phyloP scores from a whole-genome alignment of 495 filamentous ascomycete genomes.

The Penicillium lagena region DNA sequence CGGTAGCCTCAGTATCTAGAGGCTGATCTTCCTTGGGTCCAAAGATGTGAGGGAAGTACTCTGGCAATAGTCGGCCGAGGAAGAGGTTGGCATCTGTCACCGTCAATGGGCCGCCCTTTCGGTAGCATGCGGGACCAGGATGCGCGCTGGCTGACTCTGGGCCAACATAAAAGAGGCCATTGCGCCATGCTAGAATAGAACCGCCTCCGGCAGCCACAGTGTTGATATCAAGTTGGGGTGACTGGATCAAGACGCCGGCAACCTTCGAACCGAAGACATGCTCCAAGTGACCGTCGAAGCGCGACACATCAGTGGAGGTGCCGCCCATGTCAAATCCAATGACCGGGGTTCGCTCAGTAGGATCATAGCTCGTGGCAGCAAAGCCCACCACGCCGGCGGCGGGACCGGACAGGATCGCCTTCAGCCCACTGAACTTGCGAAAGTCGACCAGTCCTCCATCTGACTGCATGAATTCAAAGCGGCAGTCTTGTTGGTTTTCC shows the following conservation, averaged over 20 bases:
- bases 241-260: constrained; percentile 91
- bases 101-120: constrained; percentile 87
- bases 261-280: constrained; percentile 98
- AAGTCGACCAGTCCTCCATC: constrained; percentile 52
- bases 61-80: constrained; percentile 78
- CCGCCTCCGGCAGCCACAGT: constrained; percentile 94
- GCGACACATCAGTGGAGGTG: constrained; percentile 89
- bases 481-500: constrained; percentile 38
- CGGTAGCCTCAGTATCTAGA: constrained; percentile 71
- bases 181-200: constrained; percentile 81
- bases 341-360: constrained; percentile 77
- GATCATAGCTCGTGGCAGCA: constrained; percentile 86
- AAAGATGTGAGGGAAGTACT: constrained; percentile 98
- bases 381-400: constrained; percentile 82
- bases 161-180: constrained; percentile 93
- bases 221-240: constrained; percentile 94
- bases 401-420: constrained; percentile 54
- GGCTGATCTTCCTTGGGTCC: constrained; percentile 86
- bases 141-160: constrained; percentile 92
- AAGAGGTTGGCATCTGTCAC: constrained; percentile 94
- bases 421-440: constrained; percentile 50
- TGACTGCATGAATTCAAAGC: constrained; percentile 51
- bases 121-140: constrained; percentile 89
- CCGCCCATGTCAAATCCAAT: constrained; percentile 98
- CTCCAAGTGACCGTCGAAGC: constrained; percentile 90